Evolutionary conservation across 805 yeast genomes (phyloP).

Genomic region (Millerozyma miso): DNA sequence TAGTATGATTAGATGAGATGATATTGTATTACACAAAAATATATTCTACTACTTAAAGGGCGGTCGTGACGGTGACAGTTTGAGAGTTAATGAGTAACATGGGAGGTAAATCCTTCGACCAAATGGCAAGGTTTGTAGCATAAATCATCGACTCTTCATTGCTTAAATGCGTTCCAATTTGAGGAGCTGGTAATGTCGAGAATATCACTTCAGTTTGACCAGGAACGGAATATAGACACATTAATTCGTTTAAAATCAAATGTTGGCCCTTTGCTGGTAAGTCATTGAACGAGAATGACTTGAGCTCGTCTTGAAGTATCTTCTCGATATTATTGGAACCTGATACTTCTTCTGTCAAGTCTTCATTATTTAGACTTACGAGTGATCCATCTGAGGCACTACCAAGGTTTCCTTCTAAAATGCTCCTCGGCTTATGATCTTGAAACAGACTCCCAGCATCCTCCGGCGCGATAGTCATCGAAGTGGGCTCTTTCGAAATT

Average conservation of each 20-base stretch:
- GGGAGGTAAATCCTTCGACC: constrained; percentile 85
- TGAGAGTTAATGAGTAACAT: constrained; percentile 80
- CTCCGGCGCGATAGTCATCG: constrained; percentile 22
- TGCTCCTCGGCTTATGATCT: constrained; percentile 1
- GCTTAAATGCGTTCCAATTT: constrained; percentile 72
- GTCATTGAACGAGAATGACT: constrained; percentile 62
- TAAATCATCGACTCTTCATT: constrained; percentile 70
- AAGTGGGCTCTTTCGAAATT: neutral
- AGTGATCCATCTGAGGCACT: neutral
- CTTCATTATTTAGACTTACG: neutral
- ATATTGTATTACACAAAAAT: constrained; percentile 1
- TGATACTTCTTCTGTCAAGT: neutral
- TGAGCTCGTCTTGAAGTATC: constrained; percentile 35
- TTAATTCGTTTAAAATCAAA: constrained; percentile 78
- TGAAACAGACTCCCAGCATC: constrained; percentile 6
- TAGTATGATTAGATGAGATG: constrained; percentile 1
- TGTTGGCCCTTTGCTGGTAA: constrained; percentile 93
- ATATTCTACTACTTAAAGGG: constrained; percentile 42
- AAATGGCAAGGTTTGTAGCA: constrained; percentile 67
- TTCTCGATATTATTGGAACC: constrained; percentile 22
- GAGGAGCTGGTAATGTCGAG: constrained; percentile 88
- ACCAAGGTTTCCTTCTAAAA: neutral
- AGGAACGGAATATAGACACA: constrained; percentile 57
- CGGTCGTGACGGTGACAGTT: constrained; percentile 94
- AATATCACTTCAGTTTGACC: constrained; percentile 65